Evolutionary conservation across 2,329 filamentous ascomycete genomes (phyloP).

Genomic region (Pseudogymnoascus sp.): DNA sequence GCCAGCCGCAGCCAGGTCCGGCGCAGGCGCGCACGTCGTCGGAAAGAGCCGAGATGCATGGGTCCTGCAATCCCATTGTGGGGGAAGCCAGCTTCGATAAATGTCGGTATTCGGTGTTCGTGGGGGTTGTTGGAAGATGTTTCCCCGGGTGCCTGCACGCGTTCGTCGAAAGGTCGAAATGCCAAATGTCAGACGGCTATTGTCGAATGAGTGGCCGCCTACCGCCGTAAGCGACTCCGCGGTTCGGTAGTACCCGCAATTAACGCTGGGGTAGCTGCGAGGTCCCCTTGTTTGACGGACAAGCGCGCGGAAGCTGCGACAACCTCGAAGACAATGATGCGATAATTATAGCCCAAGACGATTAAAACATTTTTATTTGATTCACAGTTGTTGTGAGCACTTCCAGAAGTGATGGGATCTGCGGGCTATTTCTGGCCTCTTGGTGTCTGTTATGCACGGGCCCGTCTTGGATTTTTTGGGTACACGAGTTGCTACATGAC

Average conservation of each 20-base stretch:
- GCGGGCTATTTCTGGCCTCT: background rate
- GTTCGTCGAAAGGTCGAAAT: background rate
- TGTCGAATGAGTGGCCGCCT: background rate
- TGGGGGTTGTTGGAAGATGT: background rate
- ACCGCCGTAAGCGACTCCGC: background rate
- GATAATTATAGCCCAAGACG: background rate
- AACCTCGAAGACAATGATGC: background rate
- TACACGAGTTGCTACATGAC: background rate
- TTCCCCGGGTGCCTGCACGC: constrained; percentile 5
- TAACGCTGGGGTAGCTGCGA: background rate
- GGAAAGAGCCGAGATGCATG: constrained; percentile 17
- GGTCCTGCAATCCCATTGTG: constrained; percentile 7
- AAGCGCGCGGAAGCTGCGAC: constrained; percentile 5
- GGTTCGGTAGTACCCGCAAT: constrained; percentile 1
- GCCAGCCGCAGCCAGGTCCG: constrained; percentile 16
- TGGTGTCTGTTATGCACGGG: background rate
- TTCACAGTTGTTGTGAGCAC: background rate
- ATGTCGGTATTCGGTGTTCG: constrained; percentile 1
- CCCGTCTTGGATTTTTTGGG: background rate
- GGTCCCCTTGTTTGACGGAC: background rate
- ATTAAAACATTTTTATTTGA: background rate
- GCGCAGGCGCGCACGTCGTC: constrained; percentile 15
- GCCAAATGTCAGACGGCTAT: constrained; percentile 2
- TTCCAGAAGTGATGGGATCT: background rate
- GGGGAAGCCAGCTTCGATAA: constrained; percentile 7